These are phyloP conservation scores for Huntiella abstrusa DNA, from an alignment of 2,329 filamentous ascomycete genomes.

Conservation along the genomic window DNA sequence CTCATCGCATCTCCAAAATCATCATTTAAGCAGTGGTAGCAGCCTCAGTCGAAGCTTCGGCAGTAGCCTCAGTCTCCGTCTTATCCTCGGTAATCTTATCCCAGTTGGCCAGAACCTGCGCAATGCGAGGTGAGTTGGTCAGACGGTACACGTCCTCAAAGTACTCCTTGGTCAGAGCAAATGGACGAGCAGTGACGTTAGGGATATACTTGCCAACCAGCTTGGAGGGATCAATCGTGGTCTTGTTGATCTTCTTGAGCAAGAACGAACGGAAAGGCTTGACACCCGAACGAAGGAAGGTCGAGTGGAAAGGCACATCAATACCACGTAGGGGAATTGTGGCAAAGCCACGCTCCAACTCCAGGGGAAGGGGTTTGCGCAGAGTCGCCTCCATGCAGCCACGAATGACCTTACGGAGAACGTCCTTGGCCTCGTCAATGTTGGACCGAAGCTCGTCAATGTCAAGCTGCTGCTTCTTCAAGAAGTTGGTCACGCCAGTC, in stretches of 20 bases:
- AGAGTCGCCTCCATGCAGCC: constrained; percentile 75
- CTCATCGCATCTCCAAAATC: too few relatives aligned
- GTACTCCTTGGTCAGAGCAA: constrained; percentile 93
- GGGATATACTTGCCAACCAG: constrained; percentile 97
- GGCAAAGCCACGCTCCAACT: constrained; percentile 85
- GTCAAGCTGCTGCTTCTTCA: constrained; percentile 94
- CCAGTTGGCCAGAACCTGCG: constrained; percentile 71
- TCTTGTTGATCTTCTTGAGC: constrained; percentile 99
- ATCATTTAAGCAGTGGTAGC: too few relatives aligned
- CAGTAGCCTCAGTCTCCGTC: constrained; percentile 2
- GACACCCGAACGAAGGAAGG: constrained; percentile 91
- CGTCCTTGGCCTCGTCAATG: constrained; percentile 78
- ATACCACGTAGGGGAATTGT: constrained; percentile 95
- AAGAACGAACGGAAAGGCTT: constrained; percentile 98
- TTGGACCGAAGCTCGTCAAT: constrained; percentile 83
- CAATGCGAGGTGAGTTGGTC: constrained; percentile 68
- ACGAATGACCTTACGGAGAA: constrained; percentile 78
- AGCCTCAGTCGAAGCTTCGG: too few relatives aligned
- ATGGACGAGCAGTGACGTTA: constrained; percentile 91
- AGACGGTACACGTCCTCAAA: constrained; percentile 96
- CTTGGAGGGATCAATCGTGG: constrained; percentile 91
- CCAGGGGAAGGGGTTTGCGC: constrained; percentile 70
- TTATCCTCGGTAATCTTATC: constrained; percentile 47
- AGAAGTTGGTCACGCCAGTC: constrained; percentile 73
- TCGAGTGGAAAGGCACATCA: constrained; percentile 97